phyloP scores from a whole-genome alignment of 2,329 filamentous ascomycete genomes.

The Leptographium flavum region DNA sequence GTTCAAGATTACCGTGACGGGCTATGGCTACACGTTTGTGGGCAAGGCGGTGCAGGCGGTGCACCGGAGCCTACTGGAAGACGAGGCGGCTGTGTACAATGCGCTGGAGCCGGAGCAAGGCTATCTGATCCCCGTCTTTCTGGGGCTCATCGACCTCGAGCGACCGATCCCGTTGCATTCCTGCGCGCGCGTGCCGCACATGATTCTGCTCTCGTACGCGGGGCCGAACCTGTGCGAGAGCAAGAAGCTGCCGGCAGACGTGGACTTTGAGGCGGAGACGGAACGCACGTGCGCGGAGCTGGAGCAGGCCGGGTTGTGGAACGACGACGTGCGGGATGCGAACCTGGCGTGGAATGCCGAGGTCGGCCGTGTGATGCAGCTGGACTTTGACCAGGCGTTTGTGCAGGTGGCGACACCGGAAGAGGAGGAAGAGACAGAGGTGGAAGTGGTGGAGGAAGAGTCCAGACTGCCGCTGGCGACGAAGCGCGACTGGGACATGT shows the following conservation, averaged over 20 bases:
- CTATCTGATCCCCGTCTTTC: slow-evolving; percentile 5
- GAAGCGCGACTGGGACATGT: too few species aligned
- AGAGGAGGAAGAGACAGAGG: too few species aligned
- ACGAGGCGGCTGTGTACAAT: slow-evolving; percentile 2
- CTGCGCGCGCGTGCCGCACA: slow-evolving; percentile 1
- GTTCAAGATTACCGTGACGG: slow-evolving; percentile 7
- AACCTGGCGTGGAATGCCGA: slow-evolving; percentile 5
- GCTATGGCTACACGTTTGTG: slow-evolving; percentile 10
- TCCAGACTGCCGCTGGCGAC: too few species aligned
- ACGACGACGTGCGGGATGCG: background rate
- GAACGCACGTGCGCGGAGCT: slow-evolving; percentile 1
- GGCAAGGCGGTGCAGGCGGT: slow-evolving; percentile 3
- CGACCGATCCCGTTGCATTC: background rate
- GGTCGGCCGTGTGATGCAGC: slow-evolving; percentile 2
- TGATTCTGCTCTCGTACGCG: slow-evolving; percentile 9
- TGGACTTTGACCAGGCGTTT: slow-evolving; percentile 4
- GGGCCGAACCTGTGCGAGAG: background rate
- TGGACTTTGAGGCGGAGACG: background rate
- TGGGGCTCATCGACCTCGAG: slow-evolving; percentile 6
- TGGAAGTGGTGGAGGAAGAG: too few species aligned
- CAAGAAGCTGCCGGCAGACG: background rate
- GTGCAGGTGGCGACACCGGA: too few species aligned
- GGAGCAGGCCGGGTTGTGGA: background rate
- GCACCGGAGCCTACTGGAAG: background rate
- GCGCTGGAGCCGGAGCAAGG: slow-evolving; percentile 4